A percentile compares a stretch with the other conserved stretches of the same genome.
Evolutionary conservation across 176 grass and related monocot species (phyloP).

Genomic region (Paspalum vaginatum): DNA sequence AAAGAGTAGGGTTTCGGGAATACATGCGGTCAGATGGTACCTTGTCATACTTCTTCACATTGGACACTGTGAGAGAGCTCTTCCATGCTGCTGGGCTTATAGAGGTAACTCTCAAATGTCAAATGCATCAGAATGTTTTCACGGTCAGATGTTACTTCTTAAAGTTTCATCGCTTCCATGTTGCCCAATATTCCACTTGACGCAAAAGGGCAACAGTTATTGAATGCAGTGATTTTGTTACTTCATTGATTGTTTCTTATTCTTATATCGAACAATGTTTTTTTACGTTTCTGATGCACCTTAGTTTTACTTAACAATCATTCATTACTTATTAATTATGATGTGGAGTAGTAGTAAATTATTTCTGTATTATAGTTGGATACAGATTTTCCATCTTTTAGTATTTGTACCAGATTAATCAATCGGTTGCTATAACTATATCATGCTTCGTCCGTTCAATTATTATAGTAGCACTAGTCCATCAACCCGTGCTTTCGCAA

Average conservation of each 20-base stretch:
- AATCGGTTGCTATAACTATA: not conserved
- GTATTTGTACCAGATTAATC: not conserved
- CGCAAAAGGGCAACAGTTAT: not conserved
- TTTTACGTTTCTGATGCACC: conserved; percentile 11
- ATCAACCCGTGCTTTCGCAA: too few relatives aligned
- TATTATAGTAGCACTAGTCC: not conserved
- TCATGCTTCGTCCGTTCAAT: conserved; percentile 14
- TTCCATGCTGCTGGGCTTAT: conserved; percentile 73
- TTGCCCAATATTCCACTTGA: not conserved
- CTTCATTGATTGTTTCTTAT: conserved; percentile 6
- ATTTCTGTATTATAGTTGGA: not conserved
- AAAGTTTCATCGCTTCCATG: not conserved
- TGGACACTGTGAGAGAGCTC: conserved; percentile 74
- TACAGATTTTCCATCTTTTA: not conserved
- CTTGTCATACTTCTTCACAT: conserved; percentile 84
- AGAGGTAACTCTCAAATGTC: conserved; percentile 53
- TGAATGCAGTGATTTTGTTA: too few relatives aligned
- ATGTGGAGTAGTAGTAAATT: not conserved
- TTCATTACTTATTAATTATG: not conserved
- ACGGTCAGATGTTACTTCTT: conserved; percentile 11
- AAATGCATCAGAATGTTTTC: not conserved
- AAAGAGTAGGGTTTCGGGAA: conserved; percentile 81
- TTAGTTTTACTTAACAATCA: not conserved
- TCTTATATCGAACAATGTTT: not conserved
- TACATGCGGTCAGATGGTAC: conserved; percentile 94